Conservation (phyloP, 176 grass and related monocot species). For the Guadua angustifolia region DNA sequence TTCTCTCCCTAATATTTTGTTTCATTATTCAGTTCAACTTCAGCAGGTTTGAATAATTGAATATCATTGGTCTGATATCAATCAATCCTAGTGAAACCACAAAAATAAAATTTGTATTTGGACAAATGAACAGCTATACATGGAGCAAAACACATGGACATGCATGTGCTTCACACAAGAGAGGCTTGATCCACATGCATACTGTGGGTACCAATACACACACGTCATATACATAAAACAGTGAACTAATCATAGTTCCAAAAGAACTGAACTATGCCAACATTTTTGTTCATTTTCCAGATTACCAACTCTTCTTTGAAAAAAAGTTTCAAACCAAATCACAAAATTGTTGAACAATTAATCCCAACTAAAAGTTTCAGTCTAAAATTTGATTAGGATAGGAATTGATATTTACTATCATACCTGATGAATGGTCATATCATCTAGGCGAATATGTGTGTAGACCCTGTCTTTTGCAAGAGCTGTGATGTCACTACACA, state of each 20-base stretch:
- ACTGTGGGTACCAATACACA: neutral
- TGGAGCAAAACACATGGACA: neutral
- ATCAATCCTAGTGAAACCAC: neutral
- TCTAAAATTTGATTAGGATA: neutral
- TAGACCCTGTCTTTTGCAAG: constrained; percentile 98
- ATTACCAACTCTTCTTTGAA: neutral
- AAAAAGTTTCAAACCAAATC: neutral
- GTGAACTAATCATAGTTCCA: neutral
- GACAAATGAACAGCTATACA: neutral
- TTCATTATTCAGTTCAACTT: constrained; percentile 10
- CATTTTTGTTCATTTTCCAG: neutral
- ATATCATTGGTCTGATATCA: neutral
- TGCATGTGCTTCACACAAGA: neutral
- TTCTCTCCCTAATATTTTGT: neutral
- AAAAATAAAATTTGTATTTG: neutral
- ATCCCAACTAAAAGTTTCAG: neutral
- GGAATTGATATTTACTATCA: neutral
- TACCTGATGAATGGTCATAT: constrained; percentile 95
- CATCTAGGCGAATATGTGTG: constrained; percentile 86
- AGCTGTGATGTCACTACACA: constrained; percentile 93
- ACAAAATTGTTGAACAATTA: neutral
- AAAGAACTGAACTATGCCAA: constrained; percentile 7
- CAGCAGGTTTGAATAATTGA: neutral
- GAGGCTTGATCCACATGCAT: neutral
- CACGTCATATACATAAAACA: neutral